phyloP scores from a whole-genome alignment of 2,329 filamentous ascomycete genomes.

The Colletotrichum lindemuthianum region DNA sequence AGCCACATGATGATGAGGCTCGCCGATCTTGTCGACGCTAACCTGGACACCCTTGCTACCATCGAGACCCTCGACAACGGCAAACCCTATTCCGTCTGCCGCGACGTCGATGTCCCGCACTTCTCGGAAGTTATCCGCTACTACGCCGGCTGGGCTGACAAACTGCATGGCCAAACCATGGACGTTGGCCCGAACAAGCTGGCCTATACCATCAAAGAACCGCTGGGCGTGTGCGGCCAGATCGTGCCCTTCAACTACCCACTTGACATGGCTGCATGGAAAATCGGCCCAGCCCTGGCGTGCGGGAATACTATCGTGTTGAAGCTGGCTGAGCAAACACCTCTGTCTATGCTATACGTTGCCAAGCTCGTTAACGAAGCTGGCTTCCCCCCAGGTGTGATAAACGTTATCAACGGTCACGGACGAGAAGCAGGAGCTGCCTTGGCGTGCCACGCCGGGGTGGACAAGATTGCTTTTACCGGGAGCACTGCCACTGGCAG shows the following conservation, averaged over 20 bases:
- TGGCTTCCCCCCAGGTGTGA: conserved; percentile 77
- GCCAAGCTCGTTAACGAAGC: conserved; percentile 73
- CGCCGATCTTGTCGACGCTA: conserved; percentile 72
- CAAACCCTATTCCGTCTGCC: conserved; percentile 75
- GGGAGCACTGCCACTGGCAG: conserved; percentile 74
- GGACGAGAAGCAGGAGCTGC: conserved; percentile 72
- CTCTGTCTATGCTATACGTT: conserved; percentile 68
- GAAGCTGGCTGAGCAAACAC: conserved; percentile 70
- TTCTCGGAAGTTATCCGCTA: conserved; percentile 68
- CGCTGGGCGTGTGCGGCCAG: conserved; percentile 78
- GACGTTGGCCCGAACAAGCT: conserved; percentile 76
- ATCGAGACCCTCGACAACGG: conserved; percentile 84
- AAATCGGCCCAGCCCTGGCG: conserved; percentile 66
- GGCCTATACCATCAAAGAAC: conserved; percentile 80
- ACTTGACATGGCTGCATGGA: conserved; percentile 80
- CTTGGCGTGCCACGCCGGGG: conserved; percentile 68
- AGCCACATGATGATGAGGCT: conserved; percentile 76
- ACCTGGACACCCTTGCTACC: conserved; percentile 61
- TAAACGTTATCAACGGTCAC: conserved; percentile 76
- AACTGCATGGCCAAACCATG: conserved; percentile 82
- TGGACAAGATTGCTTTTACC: conserved; percentile 80
- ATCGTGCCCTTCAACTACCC: conserved; percentile 89
- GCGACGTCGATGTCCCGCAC: conserved; percentile 69
- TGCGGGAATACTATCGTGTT: conserved; percentile 68
- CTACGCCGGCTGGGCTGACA: conserved; percentile 84